phyloP scores from a whole-genome alignment of 306 rosid genomes.

The Citrullus colocynthis region DNA sequence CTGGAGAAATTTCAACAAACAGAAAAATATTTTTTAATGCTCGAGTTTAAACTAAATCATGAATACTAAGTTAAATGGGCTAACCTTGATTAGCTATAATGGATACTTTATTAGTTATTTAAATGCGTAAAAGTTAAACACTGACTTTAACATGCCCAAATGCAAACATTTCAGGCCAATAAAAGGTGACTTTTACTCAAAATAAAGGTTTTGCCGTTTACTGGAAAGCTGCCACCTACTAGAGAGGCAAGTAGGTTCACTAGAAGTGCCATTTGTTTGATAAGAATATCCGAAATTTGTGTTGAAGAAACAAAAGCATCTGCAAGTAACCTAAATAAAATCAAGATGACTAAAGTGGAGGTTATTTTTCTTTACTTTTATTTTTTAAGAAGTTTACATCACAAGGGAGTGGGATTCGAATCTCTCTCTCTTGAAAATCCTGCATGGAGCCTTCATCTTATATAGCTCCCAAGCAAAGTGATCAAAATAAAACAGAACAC shows the following conservation, averaged over 20 bases:
- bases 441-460: not conserved
- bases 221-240: not conserved
- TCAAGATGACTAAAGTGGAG: not conserved
- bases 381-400: not conserved
- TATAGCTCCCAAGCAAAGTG: not conserved
- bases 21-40: not conserved
- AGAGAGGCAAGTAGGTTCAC: not conserved
- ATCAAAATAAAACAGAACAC: not conserved
- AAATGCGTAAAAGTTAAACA: too few relatives aligned
- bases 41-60: not conserved
- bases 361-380: not conserved
- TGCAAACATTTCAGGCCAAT: not conserved
- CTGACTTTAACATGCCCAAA: not conserved
- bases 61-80: not conserved
- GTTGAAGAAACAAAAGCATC: not conserved
- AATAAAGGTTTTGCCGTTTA: not conserved
- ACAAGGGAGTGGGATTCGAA: not conserved
- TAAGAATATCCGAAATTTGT: not conserved
- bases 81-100: not conserved
- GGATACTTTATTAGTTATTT: too few relatives aligned
- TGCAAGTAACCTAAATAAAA: not conserved
- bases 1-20: not conserved
- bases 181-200: not conserved
- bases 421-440: not conserved
- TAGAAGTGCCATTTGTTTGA: not conserved